Evolutionary conservation across 495 filamentous ascomycete species (phyloP).

Genomic region (Daldinia bambusicola): DNA sequence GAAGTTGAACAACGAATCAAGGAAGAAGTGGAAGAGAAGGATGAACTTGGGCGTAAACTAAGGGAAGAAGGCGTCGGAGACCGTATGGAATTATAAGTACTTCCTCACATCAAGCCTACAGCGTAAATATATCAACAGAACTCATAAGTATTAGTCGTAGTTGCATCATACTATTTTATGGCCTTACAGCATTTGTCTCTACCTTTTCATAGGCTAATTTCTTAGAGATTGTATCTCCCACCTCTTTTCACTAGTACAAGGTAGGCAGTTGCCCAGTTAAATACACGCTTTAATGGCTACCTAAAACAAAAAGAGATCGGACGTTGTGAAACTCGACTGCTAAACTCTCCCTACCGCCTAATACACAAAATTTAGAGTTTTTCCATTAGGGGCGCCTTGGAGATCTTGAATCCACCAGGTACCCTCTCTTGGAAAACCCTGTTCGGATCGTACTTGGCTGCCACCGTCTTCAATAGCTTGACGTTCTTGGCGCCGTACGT

Average conservation of each 20-base stretch:
- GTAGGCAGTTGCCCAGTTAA: neutral
- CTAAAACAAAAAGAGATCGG: neutral
- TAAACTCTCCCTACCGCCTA: neutral
- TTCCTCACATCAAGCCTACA: neutral
- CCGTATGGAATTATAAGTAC: constrained; percentile 52
- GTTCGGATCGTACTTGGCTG: constrained; percentile 60
- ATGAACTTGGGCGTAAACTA: constrained; percentile 59
- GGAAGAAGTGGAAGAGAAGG: constrained; percentile 71
- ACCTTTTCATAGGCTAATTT: neutral
- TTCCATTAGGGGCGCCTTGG: constrained; percentile 24
- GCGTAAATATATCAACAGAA: neutral
- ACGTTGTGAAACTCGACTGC: neutral
- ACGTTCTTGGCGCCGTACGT: constrained; percentile 61
- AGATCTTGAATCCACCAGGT: constrained; percentile 45
- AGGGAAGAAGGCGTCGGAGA: constrained; percentile 56
- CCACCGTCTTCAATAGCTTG: constrained; percentile 49
- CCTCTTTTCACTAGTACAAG: neutral
- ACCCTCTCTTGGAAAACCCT: constrained; percentile 59
- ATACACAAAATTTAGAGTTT: neutral
- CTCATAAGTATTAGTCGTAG: neutral
- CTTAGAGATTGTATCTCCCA: neutral
- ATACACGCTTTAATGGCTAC: neutral
- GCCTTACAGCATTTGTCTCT: neutral
- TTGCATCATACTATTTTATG: neutral
- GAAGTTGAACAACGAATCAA: constrained; percentile 81